Evolutionary conservation across 768 basidiomycete genomes (phyloP), one percentile per base, ranked within the genome.

Genomic region (Termitomyces sp.): DNA sequence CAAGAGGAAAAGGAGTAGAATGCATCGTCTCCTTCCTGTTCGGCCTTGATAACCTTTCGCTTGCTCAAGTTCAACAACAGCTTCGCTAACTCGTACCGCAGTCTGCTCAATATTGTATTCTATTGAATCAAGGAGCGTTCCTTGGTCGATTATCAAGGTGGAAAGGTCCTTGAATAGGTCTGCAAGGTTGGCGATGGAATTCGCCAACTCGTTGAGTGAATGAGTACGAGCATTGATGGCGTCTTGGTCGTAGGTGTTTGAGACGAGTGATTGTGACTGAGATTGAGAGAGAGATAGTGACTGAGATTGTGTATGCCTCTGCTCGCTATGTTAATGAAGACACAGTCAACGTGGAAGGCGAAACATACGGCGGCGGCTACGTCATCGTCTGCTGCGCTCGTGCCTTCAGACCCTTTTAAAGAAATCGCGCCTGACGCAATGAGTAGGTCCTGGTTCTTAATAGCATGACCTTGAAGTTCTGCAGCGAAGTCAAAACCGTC

Each of bases 101-200:
- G 95, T 92, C 70, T 91, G 88, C 71, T 98, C 94, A 52, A 99
- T 90, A 69, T 99, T 99, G 74, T 93, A 99, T 72, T 99, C 97
- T 55, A 98, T 83, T 37, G 92, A 94, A 73, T 98, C 97, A 54
- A 98, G 80, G 32, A 99, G 82, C 29, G 96, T 98, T 29, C 97
- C 97, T 67, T 99, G 97, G 73, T 98, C 97, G 61, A 98, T 98
- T 58, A 99, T 93, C 54, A 99, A 83, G 35, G 82, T 82, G 14
- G 90, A 90, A 45, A 99, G 79, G 68, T 99, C 97, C 66, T 96
- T 94, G 82, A 99, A 99, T 50, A 99, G 81, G 66, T 96, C 96
- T 1, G 95, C 95, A 29, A 99, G 81, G 43, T 85, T 84, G 41
- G 90, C 84, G 63, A 99, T 99, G 21, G 90, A 94, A 63, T 89